Percentiles rank a stretch among this genome's conserved stretches.
Evolutionary conservation across 768 basidiomycete species (phyloP).

Genomic region (Amanita subjunquillea): DNA sequence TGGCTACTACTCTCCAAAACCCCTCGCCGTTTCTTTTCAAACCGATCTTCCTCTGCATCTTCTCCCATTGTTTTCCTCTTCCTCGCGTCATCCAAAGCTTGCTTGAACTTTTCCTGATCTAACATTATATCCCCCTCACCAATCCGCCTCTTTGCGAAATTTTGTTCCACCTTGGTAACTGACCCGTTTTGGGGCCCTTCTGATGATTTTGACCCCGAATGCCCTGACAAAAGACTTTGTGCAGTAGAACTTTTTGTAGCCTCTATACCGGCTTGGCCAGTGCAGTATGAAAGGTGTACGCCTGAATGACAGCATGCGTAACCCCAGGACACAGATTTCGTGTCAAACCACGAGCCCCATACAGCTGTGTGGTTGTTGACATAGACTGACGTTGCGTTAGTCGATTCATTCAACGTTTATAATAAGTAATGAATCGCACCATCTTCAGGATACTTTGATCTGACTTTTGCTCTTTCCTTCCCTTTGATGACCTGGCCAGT

Average conservation of each 20-base stretch:
- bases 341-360: slow-evolving; percentile 97
- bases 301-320: slow-evolving; percentile 90
- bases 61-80: slow-evolving; percentile 61
- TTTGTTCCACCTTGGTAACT: slow-evolving; percentile 42
- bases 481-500: slow-evolving; percentile 89
- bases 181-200: slow-evolving; percentile 19
- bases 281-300: slow-evolving; percentile 84
- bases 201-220: slow-evolving; percentile 14
- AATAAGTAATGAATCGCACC: slow-evolving; percentile 37
- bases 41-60: slow-evolving; percentile 38
- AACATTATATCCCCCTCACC: slow-evolving; percentile 77
- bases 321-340: slow-evolving; percentile 69
- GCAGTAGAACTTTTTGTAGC: slow-evolving; percentile 71
- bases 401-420: slow-evolving; percentile 3
- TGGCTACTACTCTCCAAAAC: slow-evolving; percentile 37
- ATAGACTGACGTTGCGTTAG: slow-evolving; percentile 41
- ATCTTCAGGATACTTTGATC: slow-evolving; percentile 95
- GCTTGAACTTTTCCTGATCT: slow-evolving; percentile 57
- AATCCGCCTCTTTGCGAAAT: slow-evolving; percentile 68
- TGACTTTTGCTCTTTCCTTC: slow-evolving; percentile 74
- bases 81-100: slow-evolving; percentile 69
- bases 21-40: slow-evolving; percentile 50
- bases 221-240: slow-evolving; percentile 44
- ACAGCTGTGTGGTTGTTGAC: slow-evolving; percentile 89
- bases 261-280: slow-evolving; percentile 76